Conservation (phyloP, 2,329 filamentous ascomycete genomes). For the Xylaria sp. region DNA sequence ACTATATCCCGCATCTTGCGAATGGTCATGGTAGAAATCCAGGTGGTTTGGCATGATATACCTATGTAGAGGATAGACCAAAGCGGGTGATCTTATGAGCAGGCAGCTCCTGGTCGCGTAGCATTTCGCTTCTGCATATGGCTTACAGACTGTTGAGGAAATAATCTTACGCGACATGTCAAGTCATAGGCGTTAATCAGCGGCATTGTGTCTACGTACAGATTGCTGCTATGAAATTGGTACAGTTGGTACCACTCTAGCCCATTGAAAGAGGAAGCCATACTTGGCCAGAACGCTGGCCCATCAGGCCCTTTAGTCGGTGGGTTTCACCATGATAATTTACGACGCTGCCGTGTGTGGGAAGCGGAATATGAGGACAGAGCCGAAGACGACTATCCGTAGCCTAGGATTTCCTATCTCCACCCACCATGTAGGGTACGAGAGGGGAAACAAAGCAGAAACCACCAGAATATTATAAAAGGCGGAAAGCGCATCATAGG, state of each 20-base stretch:
- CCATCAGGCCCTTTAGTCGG: neutral
- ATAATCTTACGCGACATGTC: conserved; percentile 8
- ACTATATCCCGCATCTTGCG: conserved; percentile 33
- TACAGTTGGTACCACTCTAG: neutral
- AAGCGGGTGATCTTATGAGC: neutral
- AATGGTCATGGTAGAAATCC: conserved; percentile 14
- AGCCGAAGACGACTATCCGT: neutral
- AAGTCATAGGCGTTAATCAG: neutral
- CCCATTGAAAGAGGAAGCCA: neutral
- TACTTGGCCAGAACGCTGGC: neutral
- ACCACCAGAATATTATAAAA: neutral
- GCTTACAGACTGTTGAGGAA: conserved; percentile 19
- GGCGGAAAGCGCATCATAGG: conserved; percentile 29
- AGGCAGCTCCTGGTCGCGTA: neutral
- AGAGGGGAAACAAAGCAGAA: neutral
- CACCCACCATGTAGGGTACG: neutral
- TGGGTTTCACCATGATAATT: neutral
- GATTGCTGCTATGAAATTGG: neutral
- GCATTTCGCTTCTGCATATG: neutral
- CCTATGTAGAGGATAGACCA: conserved; percentile 25
- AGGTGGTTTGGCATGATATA: conserved; percentile 14
- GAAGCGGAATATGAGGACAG: conserved; percentile 4
- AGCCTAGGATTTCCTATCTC: neutral
- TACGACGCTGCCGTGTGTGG: conserved; percentile 16
- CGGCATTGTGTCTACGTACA: neutral